Evolutionary conservation across 768 basidiomycete genomes (phyloP).

Genomic region (Mycena vulgaris): DNA sequence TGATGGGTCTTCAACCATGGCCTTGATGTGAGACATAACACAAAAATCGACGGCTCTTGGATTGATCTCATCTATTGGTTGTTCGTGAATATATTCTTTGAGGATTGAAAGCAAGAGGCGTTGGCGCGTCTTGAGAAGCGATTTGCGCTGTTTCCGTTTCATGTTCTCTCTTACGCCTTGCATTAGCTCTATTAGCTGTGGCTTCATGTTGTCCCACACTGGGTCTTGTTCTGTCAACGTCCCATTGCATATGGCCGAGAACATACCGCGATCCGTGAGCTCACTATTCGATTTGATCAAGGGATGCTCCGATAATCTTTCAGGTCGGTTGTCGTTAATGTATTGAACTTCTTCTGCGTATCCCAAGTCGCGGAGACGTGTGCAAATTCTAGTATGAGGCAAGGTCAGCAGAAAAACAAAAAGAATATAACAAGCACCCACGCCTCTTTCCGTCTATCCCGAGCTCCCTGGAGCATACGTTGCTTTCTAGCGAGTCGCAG

Average conservation of each 20-base stretch:
- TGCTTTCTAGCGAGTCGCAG: slow-evolving; percentile 21
- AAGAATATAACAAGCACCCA: slow-evolving; percentile 7
- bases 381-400: slow-evolving; percentile 35
- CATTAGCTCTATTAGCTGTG: slow-evolving; percentile 38
- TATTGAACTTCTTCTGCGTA: slow-evolving; percentile 41
- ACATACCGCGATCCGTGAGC: slow-evolving; percentile 42
- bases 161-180: slow-evolving; percentile 36
- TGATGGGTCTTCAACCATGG: slow-evolving; percentile 41
- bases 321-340: slow-evolving; percentile 28
- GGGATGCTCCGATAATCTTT: slow-evolving; percentile 35
- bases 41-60: slow-evolving; percentile 44
- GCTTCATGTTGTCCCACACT: slow-evolving; percentile 41
- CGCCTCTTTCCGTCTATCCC: slow-evolving; percentile 35
- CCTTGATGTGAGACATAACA: slow-evolving; percentile 39
- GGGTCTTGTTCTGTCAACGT: neutral
- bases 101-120: slow-evolving; percentile 39
- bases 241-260: neutral
- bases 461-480: slow-evolving; percentile 30
- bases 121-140: slow-evolving; percentile 38
- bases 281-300: slow-evolving; percentile 32
- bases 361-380: slow-evolving; percentile 37
- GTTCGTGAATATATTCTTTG: slow-evolving; percentile 33
- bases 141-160: slow-evolving; percentile 39
- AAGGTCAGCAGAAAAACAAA: neutral
- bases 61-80: slow-evolving; percentile 37